A percentile compares a stretch with the other conserved stretches of the same genome.
These are phyloP conservation scores for Leptodontidium sp. DNA, from an alignment of 2,329 filamentous ascomycete genomes.

Conservation along the genomic window DNA sequence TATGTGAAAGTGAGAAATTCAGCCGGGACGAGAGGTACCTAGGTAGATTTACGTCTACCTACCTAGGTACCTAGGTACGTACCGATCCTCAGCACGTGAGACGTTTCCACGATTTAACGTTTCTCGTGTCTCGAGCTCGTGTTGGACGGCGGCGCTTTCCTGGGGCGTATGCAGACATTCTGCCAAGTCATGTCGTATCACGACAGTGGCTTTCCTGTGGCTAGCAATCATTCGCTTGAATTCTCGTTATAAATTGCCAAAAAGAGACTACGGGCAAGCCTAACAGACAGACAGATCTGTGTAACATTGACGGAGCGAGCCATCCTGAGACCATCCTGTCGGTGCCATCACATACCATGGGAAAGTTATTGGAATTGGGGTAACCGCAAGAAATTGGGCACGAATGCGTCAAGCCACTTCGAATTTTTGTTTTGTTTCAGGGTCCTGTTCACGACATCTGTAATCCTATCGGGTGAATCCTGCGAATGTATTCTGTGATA, in stretches of 20 bases:
- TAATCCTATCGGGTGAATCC: slow-evolving; percentile 1
- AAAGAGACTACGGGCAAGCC: background rate
- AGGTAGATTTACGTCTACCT: too few relatives aligned
- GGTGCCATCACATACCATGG: background rate
- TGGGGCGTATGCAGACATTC: too few relatives aligned
- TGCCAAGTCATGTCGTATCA: background rate
- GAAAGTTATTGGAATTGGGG: background rate
- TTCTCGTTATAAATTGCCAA: background rate
- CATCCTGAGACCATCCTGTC: background rate
- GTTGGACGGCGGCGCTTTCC: too few relatives aligned
- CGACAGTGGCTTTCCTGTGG: background rate
- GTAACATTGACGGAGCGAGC: background rate
- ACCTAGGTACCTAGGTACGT: too few relatives aligned
- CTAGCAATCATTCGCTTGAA: background rate
- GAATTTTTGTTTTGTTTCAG: background rate
- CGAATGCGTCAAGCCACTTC: slow-evolving; percentile 10
- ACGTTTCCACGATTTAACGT: too few relatives aligned
- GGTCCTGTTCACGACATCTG: slow-evolving; percentile 9
- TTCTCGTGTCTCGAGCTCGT: too few relatives aligned
- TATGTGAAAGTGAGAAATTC: too few relatives aligned
- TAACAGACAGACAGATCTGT: background rate
- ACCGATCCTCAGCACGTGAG: too few relatives aligned
- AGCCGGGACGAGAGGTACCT: too few relatives aligned
- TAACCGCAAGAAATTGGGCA: background rate
- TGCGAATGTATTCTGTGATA: background rate